Evolutionary conservation across 306 rosid species (phyloP).

Genomic region (Citrullus mucosospermus): DNA sequence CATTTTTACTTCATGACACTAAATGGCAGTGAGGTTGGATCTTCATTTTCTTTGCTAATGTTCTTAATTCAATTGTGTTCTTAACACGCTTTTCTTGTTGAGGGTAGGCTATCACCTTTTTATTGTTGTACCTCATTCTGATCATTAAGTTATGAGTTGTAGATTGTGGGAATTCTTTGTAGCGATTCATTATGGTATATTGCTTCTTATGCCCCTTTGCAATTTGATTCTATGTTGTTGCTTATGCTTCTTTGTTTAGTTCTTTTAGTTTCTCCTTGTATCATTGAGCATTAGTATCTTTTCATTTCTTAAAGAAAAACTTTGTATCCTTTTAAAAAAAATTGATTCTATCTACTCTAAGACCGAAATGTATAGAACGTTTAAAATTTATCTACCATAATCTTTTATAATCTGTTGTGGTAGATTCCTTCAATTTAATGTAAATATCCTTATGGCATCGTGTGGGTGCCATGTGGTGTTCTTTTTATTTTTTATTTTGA

Average conservation of each 20-base stretch:
- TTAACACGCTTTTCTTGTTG: not conserved
- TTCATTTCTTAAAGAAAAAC: no score
- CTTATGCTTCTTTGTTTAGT: no score
- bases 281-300: no score
- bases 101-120: not conserved
- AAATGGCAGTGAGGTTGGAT: slow-evolving; percentile 82
- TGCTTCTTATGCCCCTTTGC: not conserved
- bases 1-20: slow-evolving; percentile 99
- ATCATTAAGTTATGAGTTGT: not conserved
- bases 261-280: no score
- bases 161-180: not conserved
- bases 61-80: not conserved
- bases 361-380: not conserved
- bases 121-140: not conserved
- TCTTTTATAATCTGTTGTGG: not conserved
- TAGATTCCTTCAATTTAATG: not conserved
- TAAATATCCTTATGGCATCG: not conserved
- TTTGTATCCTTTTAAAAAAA: no score
- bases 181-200: not conserved
- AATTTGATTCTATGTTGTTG: not conserved
- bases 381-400: not conserved
- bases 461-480: not conserved
- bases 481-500: not conserved
- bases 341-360: no score
- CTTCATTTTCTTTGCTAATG: not conserved